Percentiles rank a stretch among this genome's conserved stretches.
phyloP scores from a whole-genome alignment of 1,284 basidiomycete genomes.

The Apiotrichum gamsii region DNA sequence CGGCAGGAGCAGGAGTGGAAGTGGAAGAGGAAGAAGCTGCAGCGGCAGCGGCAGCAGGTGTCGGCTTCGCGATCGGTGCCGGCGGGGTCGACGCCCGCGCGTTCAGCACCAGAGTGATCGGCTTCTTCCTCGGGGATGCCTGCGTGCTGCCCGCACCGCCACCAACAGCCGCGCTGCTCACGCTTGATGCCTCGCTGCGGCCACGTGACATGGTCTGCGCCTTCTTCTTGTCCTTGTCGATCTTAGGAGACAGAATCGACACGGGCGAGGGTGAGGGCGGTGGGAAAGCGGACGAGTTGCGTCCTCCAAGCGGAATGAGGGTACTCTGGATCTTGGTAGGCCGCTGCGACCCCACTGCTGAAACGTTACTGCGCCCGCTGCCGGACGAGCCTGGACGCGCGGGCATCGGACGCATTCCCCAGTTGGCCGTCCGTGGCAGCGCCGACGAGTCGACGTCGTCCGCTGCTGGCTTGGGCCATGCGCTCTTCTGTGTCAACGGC shows the following conservation, averaged over 20 bases:
- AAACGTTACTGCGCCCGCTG: not conserved
- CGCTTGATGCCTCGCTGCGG: constrained; percentile 32
- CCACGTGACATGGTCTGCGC: constrained; percentile 30
- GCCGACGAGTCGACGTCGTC: constrained; percentile 48
- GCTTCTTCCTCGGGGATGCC: constrained; percentile 39
- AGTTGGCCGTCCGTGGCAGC: constrained; percentile 74
- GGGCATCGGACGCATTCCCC: constrained; percentile 51
- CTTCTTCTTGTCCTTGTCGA: constrained; percentile 18
- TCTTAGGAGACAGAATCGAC: constrained; percentile 41
- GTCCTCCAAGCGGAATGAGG: constrained; percentile 36
- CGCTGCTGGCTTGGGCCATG: constrained; percentile 33
- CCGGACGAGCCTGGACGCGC: constrained; percentile 10
- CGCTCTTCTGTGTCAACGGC: constrained; percentile 25
- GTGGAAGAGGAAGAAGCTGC: not conserved
- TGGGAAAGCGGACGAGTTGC: constrained; percentile 32
- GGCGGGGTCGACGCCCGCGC: not conserved
- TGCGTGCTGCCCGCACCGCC: constrained; percentile 24
- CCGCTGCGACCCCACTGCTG: constrained; percentile 25
- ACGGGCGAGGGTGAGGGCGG: constrained; percentile 63
- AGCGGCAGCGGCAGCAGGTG: not conserved
- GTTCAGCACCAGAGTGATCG: not conserved
- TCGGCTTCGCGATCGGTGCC: not conserved
- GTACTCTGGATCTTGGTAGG: constrained; percentile 31
- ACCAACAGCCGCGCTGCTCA: constrained; percentile 11
- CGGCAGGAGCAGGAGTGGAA: not conserved